Evolutionary conservation across 305 asterid species (phyloP).

Genomic region (Ajuga reptans): DNA sequence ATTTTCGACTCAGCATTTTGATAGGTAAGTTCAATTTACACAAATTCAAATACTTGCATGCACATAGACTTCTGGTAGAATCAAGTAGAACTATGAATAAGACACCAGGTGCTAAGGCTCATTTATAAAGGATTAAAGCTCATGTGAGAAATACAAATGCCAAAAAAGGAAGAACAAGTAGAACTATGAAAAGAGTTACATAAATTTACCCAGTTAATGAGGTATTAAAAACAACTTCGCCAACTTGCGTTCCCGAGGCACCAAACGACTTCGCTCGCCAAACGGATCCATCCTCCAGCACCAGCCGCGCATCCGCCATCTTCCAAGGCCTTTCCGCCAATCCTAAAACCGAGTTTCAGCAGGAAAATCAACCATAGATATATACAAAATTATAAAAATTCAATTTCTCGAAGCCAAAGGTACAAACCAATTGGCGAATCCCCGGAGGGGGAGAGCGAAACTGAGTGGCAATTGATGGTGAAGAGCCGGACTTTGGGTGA

Average conservation of each 20-base stretch:
- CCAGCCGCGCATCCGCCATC: constrained; percentile 90
- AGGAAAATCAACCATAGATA: not conserved
- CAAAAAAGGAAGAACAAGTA: not conserved
- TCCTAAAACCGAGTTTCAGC: constrained; percentile 24
- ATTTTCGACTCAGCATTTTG: too few relatives aligned
- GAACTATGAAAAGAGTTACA: not conserved
- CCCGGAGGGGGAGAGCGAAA: constrained; percentile 30
- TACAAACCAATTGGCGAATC: constrained; percentile 33
- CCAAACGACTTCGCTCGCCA: constrained; percentile 97
- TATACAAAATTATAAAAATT: not conserved
- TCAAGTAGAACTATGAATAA: too few relatives aligned
- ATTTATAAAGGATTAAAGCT: not conserved
- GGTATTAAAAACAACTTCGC: constrained; percentile 94
- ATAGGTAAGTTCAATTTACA: not conserved
- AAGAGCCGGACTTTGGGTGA: constrained; percentile 29
- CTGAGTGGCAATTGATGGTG: constrained; percentile 47
- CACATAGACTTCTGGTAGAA: not conserved
- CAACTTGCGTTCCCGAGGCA: constrained; percentile 96
- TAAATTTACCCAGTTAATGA: constrained; percentile 73
- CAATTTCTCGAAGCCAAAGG: not conserved
- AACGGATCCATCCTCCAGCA: constrained; percentile 85
- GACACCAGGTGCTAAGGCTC: not conserved
- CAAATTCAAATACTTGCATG: not conserved
- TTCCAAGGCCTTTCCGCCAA: constrained; percentile 76
- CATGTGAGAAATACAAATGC: not conserved